Conservation (phyloP, 371 early-diverging fungal genomes). For the Lichtheimia corymbifera region DNA sequence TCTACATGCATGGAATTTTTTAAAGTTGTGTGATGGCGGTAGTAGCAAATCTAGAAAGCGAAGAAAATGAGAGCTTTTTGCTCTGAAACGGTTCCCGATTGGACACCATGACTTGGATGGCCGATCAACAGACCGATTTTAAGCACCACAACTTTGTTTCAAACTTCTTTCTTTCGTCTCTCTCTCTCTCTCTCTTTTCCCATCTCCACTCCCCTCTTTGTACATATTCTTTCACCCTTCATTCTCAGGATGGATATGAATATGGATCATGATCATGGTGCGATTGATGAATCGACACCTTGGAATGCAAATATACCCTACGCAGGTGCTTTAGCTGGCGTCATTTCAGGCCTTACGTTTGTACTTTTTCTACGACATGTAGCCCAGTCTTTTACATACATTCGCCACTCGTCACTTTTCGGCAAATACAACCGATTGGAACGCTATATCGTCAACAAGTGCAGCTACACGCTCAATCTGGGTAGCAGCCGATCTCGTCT, state of each 20-base stretch:
- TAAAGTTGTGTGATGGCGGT: too few species aligned
- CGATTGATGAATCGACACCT: constrained; percentile 11
- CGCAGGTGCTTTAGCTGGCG: constrained; percentile 17
- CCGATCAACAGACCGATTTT: neutral
- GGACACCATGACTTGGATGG: neutral
- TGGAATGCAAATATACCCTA: constrained; percentile 18
- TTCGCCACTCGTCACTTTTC: neutral
- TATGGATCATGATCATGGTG: neutral
- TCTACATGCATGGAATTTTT: too few species aligned
- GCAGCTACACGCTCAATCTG: constrained; percentile 36
- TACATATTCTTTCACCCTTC: neutral
- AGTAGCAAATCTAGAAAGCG: too few species aligned
- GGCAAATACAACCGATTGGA: constrained; percentile 19
- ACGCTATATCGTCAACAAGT: constrained; percentile 45
- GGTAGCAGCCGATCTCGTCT: neutral
- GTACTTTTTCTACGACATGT: constrained; percentile 17
- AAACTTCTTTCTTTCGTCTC: constrained; percentile 2
- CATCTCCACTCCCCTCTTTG: neutral
- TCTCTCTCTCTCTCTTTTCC: neutral
- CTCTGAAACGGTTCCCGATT: neutral
- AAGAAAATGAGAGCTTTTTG: constrained; percentile 9
- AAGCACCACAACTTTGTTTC: neutral
- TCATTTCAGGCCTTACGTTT: constrained; percentile 18
- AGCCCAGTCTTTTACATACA: neutral
- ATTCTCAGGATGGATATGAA: neutral